Evolutionary conservation across 2,329 filamentous ascomycete genomes (phyloP), one percentile per base, ranked within the genome.

Genomic region (Coleophoma cylindrospora): DNA sequence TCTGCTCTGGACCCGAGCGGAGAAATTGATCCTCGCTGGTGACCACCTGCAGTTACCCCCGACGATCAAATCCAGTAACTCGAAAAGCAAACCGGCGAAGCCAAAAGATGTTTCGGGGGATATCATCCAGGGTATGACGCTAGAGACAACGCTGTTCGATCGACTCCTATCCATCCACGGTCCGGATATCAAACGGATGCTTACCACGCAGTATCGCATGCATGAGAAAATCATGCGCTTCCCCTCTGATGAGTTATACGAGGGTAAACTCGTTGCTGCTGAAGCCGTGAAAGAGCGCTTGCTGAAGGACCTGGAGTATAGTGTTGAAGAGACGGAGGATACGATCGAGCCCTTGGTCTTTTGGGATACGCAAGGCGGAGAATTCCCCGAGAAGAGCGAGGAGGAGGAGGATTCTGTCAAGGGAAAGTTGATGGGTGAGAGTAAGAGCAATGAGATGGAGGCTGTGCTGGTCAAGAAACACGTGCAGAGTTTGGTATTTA

Each of bases 201-300:
- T 99, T 21, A 97, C 90, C 4, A 95, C 87, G 4, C 94, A 99
- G 70, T 99, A 99, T 68, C 90, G 94, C 36, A 99, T 99, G 94
- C 91, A 99, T 65, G 87, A 95, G 63, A 83, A 77, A 48, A 97
- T 99, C 61, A 97, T 97, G 91, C 79, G 83, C 7, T 99, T 96
- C 62, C 92, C 94, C 0, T 96, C 92, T 0, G 80, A 88, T 54
- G 85, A 92, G 64, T 76, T 97, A 11, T 99, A 99, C 70, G 89
- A 89, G 53, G 81, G 80, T 2, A 85, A 86, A 61, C 79, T 99
- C 1, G 72, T 91, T 3, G 92, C 94, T 0, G 91, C 87, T 1
- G 88, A 92, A 4, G 74, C 76, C 0, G 94, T 97, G 54, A 87
- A 86, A 65, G 72, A 71, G 5, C 81, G 91, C 14, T 70, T 96